Evolutionary conservation across 139 green algal genomes (phyloP), one percentile per base, ranked within the genome.

Genomic region (Desmodesmus armatus): DNA sequence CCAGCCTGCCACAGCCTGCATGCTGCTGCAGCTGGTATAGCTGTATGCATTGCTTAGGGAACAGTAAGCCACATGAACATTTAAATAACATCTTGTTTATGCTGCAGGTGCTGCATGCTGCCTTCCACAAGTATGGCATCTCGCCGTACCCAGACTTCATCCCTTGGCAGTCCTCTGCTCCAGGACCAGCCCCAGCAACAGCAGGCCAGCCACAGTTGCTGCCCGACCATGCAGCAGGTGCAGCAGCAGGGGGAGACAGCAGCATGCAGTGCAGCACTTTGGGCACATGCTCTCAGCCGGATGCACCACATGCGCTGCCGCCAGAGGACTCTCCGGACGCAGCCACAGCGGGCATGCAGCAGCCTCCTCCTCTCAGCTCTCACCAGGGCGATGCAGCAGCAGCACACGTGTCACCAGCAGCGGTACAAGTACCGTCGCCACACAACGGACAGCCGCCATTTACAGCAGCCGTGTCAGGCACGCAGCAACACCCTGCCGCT

Each of bases 71-170:
- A 33, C 25, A 5, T 33, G 31, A 23, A 65, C 55, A 33, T 4
- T 65, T 31, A 3, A 62, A 62, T 2, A n/a, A n/a, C n/a, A n/a
- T n/a, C n/a, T n/a, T n/a, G n/a, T n/a, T n/a, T n/a, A n/a, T 25
- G 5, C 17, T 49, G 33, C 66, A 74, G 66, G 3, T 74, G 66
- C 66, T 74, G 21, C 43, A 49, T n/a, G n/a, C n/a, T n/a, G n/a
- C n/a, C n/a, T n/a, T n/a, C n/a, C n/a, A n/a, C n/a, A n/a, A 40
- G 33, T 40, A 25, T 23, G 77, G 77, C 25, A 62, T 72, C 39
- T 74, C 40, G 15, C 60, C 77, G 2, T 73, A 84, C 39, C 77
- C 77, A 47, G 9, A 43, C 15, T 84, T 84, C 58, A 41, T 84
- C 6, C 23, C 33, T 25, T 29, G 43, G n/a, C 78, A 76, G 3